A percentile compares a stretch with the other conserved stretches of the same genome.
These are phyloP conservation scores for Rubia peregrina DNA, from an alignment of 305 asterid species.

Conservation along the genomic window DNA sequence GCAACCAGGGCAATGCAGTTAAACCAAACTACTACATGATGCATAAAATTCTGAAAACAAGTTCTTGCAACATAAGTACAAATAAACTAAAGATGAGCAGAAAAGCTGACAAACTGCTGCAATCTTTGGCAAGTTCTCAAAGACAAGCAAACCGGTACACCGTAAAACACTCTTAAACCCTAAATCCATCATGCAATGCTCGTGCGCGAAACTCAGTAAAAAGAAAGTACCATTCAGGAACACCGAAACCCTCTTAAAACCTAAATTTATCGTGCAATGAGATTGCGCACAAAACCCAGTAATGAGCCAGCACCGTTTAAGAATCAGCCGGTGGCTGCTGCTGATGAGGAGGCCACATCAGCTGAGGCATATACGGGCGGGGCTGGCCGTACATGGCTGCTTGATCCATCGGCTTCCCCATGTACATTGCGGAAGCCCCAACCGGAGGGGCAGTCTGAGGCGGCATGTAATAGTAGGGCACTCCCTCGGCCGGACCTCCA, in stretches of 20 bases:
- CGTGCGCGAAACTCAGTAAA: background rate
- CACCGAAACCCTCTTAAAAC: background rate
- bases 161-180: background rate
- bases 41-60: background rate
- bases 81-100: background rate
- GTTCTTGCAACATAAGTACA: background rate
- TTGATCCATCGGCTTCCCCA: conserved; percentile 86
- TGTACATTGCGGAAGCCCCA: conserved; percentile 60
- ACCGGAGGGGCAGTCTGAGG: conserved; percentile 52
- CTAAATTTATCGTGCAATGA: background rate
- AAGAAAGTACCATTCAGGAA: background rate
- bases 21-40: background rate
- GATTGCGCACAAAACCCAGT: background rate
- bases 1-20: no score
- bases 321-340: conserved; percentile 67
- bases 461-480: conserved; percentile 79
- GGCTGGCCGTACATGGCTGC: conserved; percentile 60
- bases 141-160: background rate
- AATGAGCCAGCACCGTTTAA: conserved; percentile 17
- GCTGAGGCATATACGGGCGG: conserved; percentile 75
- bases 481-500: conserved; percentile 71
- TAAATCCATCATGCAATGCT: background rate
- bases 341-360: conserved; percentile 87
- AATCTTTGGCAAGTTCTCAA: background rate
- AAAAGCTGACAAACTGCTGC: background rate